These are phyloP conservation scores for Acmispon strigosus DNA, from an alignment of 306 rosid species.

Conservation along the genomic window DNA sequence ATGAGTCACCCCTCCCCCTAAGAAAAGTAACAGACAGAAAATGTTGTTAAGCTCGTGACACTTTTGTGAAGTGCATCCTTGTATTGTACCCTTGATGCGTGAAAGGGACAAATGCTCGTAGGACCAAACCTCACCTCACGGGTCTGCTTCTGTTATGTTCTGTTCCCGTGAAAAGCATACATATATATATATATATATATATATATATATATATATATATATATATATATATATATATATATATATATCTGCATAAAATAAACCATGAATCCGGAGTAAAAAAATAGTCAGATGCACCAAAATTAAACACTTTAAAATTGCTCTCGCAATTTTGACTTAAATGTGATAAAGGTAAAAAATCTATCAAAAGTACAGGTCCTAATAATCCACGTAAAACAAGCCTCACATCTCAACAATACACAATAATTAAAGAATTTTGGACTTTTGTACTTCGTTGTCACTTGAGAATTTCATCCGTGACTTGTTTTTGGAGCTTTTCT, in stretches of 20 bases:
- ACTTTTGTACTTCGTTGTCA: background rate
- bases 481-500: background rate
- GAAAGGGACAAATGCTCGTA: background rate
- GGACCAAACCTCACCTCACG: constrained; percentile 15
- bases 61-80: background rate
- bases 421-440: background rate
- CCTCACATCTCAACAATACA: background rate
- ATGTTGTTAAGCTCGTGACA: constrained; percentile 10
- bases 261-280: too few species aligned
- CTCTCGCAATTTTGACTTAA: too few species aligned
- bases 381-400: too few species aligned
- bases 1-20: background rate
- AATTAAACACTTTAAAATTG: too few species aligned
- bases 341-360: too few species aligned
- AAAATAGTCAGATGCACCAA: too few species aligned
- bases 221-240: too few species aligned
- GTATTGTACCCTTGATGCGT: background rate
- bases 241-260: too few species aligned
- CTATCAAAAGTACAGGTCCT: too few species aligned
- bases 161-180: background rate
- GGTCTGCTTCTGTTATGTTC: background rate
- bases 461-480: background rate
- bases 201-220: too few species aligned
- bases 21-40: background rate
- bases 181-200: background rate